These are phyloP conservation scores for Aspergillus sp. DNA, from an alignment of 2,329 filamentous ascomycete genomes.

Conservation along the genomic window DNA sequence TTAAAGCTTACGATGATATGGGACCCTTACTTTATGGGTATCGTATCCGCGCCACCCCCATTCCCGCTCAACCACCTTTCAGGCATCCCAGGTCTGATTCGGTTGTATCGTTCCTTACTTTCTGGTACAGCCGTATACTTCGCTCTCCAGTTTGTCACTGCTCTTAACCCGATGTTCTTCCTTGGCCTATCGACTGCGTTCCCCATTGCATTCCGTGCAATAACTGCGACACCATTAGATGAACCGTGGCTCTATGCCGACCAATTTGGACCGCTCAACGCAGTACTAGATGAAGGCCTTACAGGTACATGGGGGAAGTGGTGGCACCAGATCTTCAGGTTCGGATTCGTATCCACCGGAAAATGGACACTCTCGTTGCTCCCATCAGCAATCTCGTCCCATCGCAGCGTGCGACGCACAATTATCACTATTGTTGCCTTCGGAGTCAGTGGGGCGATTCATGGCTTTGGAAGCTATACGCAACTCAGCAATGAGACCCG, in stretches of 20 bases:
- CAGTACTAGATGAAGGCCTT: slow-evolving; percentile 63
- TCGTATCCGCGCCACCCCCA: slow-evolving; percentile 49
- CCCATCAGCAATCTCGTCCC: slow-evolving; percentile 21
- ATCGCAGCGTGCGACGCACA: slow-evolving; percentile 19
- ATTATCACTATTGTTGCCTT: slow-evolving; percentile 33
- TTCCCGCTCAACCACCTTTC: slow-evolving; percentile 44
- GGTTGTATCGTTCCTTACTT: slow-evolving; percentile 57
- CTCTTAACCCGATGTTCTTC: slow-evolving; percentile 61
- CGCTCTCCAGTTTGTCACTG: slow-evolving; percentile 63
- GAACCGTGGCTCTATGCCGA: slow-evolving; percentile 63
- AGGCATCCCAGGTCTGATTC: slow-evolving; percentile 45
- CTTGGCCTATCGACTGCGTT: slow-evolving; percentile 51
- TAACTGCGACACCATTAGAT: slow-evolving; percentile 59
- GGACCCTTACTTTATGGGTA: slow-evolving; percentile 74
- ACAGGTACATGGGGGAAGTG: slow-evolving; percentile 79
- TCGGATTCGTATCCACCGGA: slow-evolving; percentile 47
- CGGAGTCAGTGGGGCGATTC: slow-evolving; percentile 51
- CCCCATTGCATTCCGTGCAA: slow-evolving; percentile 55
- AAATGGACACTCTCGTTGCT: slow-evolving; percentile 39
- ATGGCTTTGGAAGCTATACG: slow-evolving; percentile 69
- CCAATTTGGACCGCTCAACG: slow-evolving; percentile 50
- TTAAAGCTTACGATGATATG: slow-evolving; percentile 67
- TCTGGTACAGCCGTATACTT: slow-evolving; percentile 58
- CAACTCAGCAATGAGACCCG: slow-evolving; percentile 61
- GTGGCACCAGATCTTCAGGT: slow-evolving; percentile 91